Evolutionary conservation across 2,329 filamentous ascomycete genomes (phyloP), one percentile per base, ranked within the genome.

Genomic region (Aspergillus sp.): DNA sequence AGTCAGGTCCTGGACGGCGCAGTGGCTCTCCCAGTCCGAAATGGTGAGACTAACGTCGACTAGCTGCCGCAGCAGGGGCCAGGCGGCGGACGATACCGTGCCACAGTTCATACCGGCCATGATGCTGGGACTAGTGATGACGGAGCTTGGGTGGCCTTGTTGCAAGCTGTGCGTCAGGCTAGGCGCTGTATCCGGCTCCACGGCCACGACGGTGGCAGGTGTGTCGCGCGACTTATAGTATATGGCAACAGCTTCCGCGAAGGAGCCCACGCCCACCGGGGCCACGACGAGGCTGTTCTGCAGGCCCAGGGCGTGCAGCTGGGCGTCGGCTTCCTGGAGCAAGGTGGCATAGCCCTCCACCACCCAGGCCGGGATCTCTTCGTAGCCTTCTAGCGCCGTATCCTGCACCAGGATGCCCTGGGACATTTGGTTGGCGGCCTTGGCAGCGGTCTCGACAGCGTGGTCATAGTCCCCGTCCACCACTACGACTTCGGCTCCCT

Each of bases 301-400:
- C 0, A 78, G 66, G 1, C 69, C 73, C 0, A 77, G 65, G 0
- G 76, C 74, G 0, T 80, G 70, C 9, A 89, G 69, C 69, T 93
- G 89, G 19, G 79, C 71, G 53, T 92, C 89, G 0, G 86, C 79
- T 69, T 95, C 91, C 3, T 76, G 72, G 63, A 93, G 78, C 83
- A 93, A 88, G 0, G 90, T 92, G 4, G 81, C 81, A 68, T 94
- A 95, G 0, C 91, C 91, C 62, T 94, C 87, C 0, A 92, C 88
- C 21, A 93, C 89, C 87, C 89, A 92, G 73, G 85, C 50, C 0
- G 90, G 89, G 5, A 92, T 84, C 41, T 86, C 79, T 50, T 87
- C 83, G 66, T 90, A 91, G 2, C 85, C 87, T 0, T 83, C 81
- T 67, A 89, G 90, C 0, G 87, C 83, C 8, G 84, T 88, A 68